These are phyloP conservation scores for Mycena latifolia DNA, from an alignment of 768 basidiomycete species.

Conservation along the genomic window DNA sequence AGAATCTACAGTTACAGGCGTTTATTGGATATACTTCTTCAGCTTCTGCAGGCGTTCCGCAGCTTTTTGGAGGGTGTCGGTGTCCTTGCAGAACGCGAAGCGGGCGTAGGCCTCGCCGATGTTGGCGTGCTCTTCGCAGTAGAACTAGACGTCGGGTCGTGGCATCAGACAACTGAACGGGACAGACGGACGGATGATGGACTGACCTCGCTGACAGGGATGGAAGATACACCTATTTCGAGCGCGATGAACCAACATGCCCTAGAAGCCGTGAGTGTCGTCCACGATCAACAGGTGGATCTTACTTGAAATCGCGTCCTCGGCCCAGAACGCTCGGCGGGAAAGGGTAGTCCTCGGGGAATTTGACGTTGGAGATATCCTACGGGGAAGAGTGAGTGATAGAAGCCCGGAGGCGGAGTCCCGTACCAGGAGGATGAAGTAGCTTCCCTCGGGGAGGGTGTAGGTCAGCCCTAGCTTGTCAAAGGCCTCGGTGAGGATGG, in stretches of 20 bases:
- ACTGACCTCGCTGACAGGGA: conserved; percentile 94
- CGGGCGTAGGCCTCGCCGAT: conserved; percentile 91
- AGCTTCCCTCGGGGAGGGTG: conserved; percentile 89
- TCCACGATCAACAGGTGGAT: background rate
- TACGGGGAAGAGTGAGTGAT: conserved; percentile 42
- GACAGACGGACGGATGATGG: background rate
- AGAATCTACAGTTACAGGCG: conserved; percentile 24
- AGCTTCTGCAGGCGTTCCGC: conserved; percentile 84
- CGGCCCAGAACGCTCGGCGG: conserved; percentile 80
- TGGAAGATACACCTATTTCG: conserved; percentile 91
- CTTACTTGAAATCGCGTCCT: conserved; percentile 89
- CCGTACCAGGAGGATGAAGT: conserved; percentile 88
- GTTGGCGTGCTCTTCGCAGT: conserved; percentile 85
- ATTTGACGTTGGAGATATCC: conserved; percentile 84
- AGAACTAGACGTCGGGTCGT: conserved; percentile 71
- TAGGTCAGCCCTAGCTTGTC: conserved; percentile 88
- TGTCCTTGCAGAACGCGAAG: conserved; percentile 97
- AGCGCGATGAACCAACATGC: conserved; percentile 97
- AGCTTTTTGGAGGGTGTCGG: conserved; percentile 86
- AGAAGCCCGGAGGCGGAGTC: conserved; percentile 8
- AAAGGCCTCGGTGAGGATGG: conserved; percentile 82
- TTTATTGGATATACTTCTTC: conserved; percentile 67
- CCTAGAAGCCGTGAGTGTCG: conserved; percentile 50
- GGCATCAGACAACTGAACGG: conserved; percentile 28
- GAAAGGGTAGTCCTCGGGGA: conserved; percentile 89